Conservation (phyloP, 306 rosid species). For the Boehmeria nivea region DNA sequence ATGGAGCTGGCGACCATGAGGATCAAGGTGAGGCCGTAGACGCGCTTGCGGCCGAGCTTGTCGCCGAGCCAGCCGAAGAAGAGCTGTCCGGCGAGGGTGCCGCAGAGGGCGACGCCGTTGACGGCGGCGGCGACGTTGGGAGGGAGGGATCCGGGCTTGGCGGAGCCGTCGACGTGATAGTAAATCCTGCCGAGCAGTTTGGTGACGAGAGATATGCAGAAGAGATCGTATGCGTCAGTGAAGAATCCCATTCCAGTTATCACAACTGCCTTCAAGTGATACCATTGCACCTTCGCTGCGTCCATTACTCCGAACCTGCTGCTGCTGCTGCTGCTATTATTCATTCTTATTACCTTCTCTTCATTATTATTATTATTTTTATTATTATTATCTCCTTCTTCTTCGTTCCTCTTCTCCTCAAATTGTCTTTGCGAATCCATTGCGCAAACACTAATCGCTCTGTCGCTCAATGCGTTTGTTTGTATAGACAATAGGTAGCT, state of each 20-base stretch:
- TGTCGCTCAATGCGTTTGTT: too few relatives aligned
- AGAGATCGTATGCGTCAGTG: conserved; percentile 5
- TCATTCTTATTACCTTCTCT: too few relatives aligned
- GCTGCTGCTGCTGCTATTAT: neutral
- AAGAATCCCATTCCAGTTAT: conserved; percentile 5
- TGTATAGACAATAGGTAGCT: too few relatives aligned
- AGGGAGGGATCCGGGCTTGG: conserved; percentile 37
- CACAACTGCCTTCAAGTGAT: neutral
- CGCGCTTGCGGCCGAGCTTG: conserved; percentile 40
- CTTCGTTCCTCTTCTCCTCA: too few relatives aligned
- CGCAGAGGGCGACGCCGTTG: conserved; percentile 42
- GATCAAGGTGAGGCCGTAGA: conserved; percentile 39
- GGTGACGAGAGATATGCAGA: conserved; percentile 41
- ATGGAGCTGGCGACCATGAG: conserved; percentile 39
- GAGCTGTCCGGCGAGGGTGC: conserved; percentile 31
- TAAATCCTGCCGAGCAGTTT: conserved; percentile 46
- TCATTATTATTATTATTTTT: too few relatives aligned
- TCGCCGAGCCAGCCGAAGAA: conserved; percentile 35
- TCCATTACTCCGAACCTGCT: neutral
- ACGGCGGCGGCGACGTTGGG: conserved; percentile 35
- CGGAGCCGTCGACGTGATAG: conserved; percentile 20
- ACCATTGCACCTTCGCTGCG: conserved; percentile 2
- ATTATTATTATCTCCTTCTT: too few relatives aligned
- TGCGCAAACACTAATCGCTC: too few relatives aligned
- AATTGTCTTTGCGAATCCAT: too few relatives aligned